phyloP scores from a whole-genome alignment of 768 basidiomycete species.

The Lactarius evosmus region DNA sequence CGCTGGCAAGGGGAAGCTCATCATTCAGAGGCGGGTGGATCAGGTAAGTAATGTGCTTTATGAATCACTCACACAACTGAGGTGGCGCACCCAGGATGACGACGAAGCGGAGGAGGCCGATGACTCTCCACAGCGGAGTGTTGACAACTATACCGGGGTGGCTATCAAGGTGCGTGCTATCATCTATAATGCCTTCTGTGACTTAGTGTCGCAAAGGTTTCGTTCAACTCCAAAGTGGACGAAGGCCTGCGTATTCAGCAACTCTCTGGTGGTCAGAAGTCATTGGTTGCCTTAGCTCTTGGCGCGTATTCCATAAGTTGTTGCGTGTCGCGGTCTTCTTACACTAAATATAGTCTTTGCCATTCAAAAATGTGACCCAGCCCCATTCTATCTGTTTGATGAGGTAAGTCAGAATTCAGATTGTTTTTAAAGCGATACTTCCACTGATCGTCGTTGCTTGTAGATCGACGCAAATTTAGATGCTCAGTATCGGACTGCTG shows the following conservation, averaged over 20 bases:
- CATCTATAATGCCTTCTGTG: background rate
- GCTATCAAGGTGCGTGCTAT: constrained; percentile 74
- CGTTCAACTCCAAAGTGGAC: constrained; percentile 98
- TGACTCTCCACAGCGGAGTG: constrained; percentile 66
- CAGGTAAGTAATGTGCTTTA: constrained; percentile 46
- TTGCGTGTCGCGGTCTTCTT: constrained; percentile 7
- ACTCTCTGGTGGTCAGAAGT: constrained; percentile 95
- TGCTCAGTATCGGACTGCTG: constrained; percentile 95
- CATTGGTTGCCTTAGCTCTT: constrained; percentile 90
- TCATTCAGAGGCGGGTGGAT: constrained; percentile 90
- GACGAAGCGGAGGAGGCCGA: constrained; percentile 70
- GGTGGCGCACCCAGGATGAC: constrained; percentile 50
- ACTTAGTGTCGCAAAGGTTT: constrained; percentile 56
- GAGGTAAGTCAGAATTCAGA: constrained; percentile 50
- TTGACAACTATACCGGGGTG: constrained; percentile 96
- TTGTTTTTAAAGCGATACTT: background rate
- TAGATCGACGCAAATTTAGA: constrained; percentile 97
- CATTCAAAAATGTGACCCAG: constrained; percentile 98
- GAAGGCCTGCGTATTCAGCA: constrained; percentile 97
- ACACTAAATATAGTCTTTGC: constrained; percentile 71
- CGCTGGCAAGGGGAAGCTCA: constrained; percentile 83
- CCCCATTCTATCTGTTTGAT: constrained; percentile 99
- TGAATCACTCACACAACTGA: background rate
- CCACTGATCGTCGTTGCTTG: background rate
- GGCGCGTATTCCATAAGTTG: constrained; percentile 42